Conservation (phyloP, 2,329 filamentous ascomycete species). For the Zymoseptoria crescenta region DNA sequence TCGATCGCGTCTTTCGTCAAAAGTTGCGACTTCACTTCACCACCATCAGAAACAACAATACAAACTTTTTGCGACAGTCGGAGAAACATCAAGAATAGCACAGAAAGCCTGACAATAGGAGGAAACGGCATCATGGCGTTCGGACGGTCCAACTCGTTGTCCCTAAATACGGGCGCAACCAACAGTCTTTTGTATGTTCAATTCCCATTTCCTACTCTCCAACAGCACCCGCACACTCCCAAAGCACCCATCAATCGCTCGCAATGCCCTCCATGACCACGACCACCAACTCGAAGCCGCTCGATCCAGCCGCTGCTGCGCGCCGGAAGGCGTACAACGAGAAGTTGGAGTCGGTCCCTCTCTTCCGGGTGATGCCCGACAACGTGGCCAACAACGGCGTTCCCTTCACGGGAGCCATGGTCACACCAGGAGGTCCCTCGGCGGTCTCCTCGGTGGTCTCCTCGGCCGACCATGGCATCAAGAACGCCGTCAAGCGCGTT, state of each 20-base stretch:
- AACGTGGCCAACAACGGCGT: slow-evolving; percentile 6
- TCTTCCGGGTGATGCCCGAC: slow-evolving; percentile 9
- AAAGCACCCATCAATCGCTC: background rate
- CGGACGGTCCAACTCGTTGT: slow-evolving; percentile 44
- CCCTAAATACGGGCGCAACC: slow-evolving; percentile 46
- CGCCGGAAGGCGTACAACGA: slow-evolving; percentile 1
- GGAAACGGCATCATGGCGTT: slow-evolving; percentile 30
- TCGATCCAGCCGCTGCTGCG: background rate
- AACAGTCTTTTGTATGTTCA: slow-evolving; percentile 32
- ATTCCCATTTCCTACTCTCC: background rate
- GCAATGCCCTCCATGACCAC: background rate
- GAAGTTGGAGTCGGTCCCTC: background rate
- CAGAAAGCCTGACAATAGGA: background rate
- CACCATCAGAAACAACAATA: background rate
- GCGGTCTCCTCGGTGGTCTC: background rate
- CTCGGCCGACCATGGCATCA: background rate
- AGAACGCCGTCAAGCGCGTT: background rate
- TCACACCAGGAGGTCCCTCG: background rate
- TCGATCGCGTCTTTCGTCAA: background rate
- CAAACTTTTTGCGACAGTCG: background rate
- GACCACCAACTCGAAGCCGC: background rate
- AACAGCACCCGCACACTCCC: background rate
- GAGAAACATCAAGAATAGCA: background rate
- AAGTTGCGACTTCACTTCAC: background rate
- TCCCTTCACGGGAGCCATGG: background rate